Evolutionary conservation across 805 yeast species (phyloP).

Genomic region (Nakazawaea ishiwadae): DNA sequence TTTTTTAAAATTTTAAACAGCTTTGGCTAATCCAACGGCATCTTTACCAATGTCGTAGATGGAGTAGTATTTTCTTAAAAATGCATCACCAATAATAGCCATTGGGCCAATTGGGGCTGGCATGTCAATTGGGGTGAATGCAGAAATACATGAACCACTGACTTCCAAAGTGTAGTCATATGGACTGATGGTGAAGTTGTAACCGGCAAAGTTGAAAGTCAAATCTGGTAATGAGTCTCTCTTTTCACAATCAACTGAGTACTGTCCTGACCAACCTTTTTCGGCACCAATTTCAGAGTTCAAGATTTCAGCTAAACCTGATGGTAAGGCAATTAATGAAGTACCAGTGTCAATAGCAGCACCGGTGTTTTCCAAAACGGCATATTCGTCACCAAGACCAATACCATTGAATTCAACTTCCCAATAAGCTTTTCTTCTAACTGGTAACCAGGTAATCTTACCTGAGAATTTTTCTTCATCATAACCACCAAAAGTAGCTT

Average conservation of each 20-base stretch:
- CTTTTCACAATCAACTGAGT: slow-evolving; percentile 82
- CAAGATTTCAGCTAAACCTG: slow-evolving; percentile 91
- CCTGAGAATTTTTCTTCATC: slow-evolving; percentile 76
- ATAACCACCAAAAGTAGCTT: slow-evolving; percentile 93
- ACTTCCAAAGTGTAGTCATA: slow-evolving; percentile 93
- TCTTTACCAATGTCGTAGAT: slow-evolving; percentile 85
- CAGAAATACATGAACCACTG: slow-evolving; percentile 93
- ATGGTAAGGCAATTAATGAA: slow-evolving; percentile 90
- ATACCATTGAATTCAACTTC: slow-evolving; percentile 92
- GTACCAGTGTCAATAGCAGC: slow-evolving; percentile 99
- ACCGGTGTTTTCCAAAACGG: slow-evolving; percentile 76
- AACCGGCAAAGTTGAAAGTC: slow-evolving; percentile 84
- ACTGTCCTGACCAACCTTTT: slow-evolving; percentile 97
- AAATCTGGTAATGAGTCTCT: slow-evolving; percentile 87
- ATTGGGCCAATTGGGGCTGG: slow-evolving; percentile 96
- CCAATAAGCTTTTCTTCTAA: slow-evolving; percentile 99
- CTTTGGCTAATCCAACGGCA: slow-evolving; percentile 91
- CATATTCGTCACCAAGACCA: slow-evolving; percentile 89
- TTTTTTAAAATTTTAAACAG: slow-evolving; percentile 35
- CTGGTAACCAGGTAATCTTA: slow-evolving; percentile 91
- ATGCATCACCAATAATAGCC: slow-evolving; percentile 96
- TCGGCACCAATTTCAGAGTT: slow-evolving; percentile 96
- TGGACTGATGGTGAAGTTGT: slow-evolving; percentile 86
- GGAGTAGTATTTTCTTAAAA: slow-evolving; percentile 92
- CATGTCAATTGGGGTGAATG: slow-evolving; percentile 95